A percentile compares a stretch with the other conserved stretches of the same genome.
phyloP scores from a whole-genome alignment of 768 basidiomycete genomes.

The Agrocybe pediades region DNA sequence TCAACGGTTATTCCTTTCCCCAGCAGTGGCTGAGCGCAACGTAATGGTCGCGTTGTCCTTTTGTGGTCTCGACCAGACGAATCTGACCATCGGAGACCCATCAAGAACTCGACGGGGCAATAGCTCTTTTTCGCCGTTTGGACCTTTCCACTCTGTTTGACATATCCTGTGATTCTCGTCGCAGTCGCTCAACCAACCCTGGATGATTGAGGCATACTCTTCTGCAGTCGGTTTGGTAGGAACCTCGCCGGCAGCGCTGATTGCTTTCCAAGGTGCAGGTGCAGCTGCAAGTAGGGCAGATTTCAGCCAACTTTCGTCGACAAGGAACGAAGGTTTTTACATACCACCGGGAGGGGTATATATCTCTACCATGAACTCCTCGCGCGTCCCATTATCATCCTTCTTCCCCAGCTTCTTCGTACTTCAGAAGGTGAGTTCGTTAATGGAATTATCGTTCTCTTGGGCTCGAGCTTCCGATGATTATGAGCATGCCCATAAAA shows the following conservation, averaged over 20 bases:
- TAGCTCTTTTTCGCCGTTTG: constrained; percentile 4
- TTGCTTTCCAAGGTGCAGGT: constrained; percentile 9
- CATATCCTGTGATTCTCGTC: constrained; percentile 11
- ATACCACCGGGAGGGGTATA: constrained; percentile 9
- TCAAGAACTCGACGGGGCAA: constrained; percentile 16
- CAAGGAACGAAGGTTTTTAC: neutral
- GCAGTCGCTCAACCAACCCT: constrained; percentile 10
- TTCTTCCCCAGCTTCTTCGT: constrained; percentile 1
- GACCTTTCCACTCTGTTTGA: neutral
- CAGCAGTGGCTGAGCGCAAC: constrained; percentile 18
- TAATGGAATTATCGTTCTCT: neutral
- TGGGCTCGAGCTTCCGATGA: no score
- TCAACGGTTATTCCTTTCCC: constrained; percentile 15
- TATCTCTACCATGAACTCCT: constrained; percentile 16
- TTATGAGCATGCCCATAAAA: no score
- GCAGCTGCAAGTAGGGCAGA: neutral
- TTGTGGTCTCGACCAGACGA: constrained; percentile 9
- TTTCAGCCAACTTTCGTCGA: neutral
- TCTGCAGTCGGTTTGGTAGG: constrained; percentile 8
- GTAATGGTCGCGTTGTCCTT: constrained; percentile 13
- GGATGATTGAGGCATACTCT: constrained; percentile 10
- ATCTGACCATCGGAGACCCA: constrained; percentile 7
- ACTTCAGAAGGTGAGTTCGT: constrained; percentile 7
- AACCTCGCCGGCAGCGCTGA: constrained; percentile 13
- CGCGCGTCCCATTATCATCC: constrained; percentile 5